These are phyloP conservation scores for Lablab purpureus DNA, from an alignment of 306 rosid genomes.

Conservation along the genomic window DNA sequence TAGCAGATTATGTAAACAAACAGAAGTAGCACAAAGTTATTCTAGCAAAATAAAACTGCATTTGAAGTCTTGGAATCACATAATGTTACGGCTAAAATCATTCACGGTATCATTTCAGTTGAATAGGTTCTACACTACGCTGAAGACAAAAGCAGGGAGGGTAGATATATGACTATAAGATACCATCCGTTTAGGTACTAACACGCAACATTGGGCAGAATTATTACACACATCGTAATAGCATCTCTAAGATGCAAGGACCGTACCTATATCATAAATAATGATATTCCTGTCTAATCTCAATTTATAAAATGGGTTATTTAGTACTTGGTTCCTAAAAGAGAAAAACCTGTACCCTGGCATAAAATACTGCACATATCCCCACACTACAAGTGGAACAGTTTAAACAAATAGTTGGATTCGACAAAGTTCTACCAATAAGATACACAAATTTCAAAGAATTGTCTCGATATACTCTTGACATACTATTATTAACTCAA, in stretches of 20 bases:
- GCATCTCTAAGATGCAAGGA: not conserved
- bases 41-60: not conserved
- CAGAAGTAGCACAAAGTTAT: not conserved
- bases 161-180: not conserved
- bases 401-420: constrained; percentile 23
- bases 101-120: constrained; percentile 11
- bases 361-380: not conserved
- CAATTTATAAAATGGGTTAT: not conserved
- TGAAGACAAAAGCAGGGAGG: constrained; percentile 3
- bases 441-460: constrained; percentile 10
- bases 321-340: constrained; percentile 18
- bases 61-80: constrained; percentile 9
- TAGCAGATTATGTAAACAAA: not conserved
- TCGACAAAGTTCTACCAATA: not conserved
- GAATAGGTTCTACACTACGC: not conserved
- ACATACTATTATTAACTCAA: not conserved
- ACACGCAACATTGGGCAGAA: not conserved
- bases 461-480: not conserved
- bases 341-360: not conserved
- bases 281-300: not conserved
- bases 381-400: constrained; percentile 17
- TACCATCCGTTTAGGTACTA: not conserved
- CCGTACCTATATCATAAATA: not conserved
- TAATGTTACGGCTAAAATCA: constrained; percentile 12
- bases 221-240: not conserved